These are phyloP conservation scores for Lunularia cruciata DNA, from an alignment of 225 moss, liverwort and hornwort species.

Conservation along the genomic window DNA sequence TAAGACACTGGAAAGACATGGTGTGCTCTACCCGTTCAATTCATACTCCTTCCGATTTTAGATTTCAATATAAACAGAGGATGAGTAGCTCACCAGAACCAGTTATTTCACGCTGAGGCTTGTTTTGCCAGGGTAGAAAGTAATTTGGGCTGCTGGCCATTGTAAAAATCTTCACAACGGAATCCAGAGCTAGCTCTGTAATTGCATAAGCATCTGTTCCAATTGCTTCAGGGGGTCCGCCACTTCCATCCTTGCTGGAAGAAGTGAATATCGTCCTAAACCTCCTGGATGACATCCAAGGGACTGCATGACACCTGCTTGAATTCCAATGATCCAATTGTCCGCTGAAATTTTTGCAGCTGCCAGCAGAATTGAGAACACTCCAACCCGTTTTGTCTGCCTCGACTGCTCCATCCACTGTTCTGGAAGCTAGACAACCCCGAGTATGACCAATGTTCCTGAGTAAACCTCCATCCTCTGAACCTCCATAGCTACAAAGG, in stretches of 20 bases:
- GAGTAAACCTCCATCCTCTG: background rate
- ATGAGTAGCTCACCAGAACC: constrained; percentile 67
- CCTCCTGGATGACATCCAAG: constrained; percentile 10
- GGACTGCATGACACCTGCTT: background rate
- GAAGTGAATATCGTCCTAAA: constrained; percentile 23
- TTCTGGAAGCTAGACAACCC: background rate
- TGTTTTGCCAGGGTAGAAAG: constrained; percentile 96
- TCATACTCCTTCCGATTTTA: too few species aligned
- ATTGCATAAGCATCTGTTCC: constrained; percentile 75
- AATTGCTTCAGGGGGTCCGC: constrained; percentile 36
- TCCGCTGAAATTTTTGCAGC: background rate
- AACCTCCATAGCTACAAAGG: background rate
- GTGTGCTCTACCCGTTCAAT: too few species aligned
- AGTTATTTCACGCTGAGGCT: constrained; percentile 92
- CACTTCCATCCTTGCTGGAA: constrained; percentile 35
- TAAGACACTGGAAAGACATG: too few species aligned
- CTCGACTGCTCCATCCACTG: background rate
- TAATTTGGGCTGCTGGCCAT: constrained; percentile 94
- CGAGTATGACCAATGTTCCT: background rate
- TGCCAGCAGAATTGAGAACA: background rate
- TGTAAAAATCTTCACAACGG: constrained; percentile 90
- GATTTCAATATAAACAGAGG: too few species aligned
- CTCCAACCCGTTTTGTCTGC: background rate
- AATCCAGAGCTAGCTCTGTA: constrained; percentile 86
- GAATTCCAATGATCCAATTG: background rate